Percentiles rank a stretch among this genome's conserved stretches.
Evolutionary conservation across 345 rosid species (phyloP).

Genomic region (Lumnitzera racemosa): DNA sequence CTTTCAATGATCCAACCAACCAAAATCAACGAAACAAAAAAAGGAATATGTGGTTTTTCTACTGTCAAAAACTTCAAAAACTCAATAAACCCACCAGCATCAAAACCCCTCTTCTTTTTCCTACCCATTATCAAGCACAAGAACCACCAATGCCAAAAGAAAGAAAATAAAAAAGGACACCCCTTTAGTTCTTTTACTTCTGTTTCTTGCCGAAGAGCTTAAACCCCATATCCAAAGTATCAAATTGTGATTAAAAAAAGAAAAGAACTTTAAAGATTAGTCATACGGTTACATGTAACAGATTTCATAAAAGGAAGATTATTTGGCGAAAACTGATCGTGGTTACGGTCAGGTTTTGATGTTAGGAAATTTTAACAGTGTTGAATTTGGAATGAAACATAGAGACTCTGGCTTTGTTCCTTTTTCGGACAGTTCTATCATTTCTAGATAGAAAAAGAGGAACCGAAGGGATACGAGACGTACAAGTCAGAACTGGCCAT

Average conservation of each 20-base stretch:
- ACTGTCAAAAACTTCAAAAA: conserved; percentile 42
- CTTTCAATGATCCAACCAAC: conserved; percentile 74
- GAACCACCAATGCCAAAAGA: background rate
- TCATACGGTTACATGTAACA: too few relatives aligned
- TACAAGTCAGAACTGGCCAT: conserved; percentile 4
- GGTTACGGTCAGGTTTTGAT: too few relatives aligned
- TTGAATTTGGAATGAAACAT: too few relatives aligned
- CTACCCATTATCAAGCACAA: conserved; percentile 28
- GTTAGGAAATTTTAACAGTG: too few relatives aligned
- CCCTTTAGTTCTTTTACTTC: background rate
- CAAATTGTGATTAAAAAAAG: too few relatives aligned
- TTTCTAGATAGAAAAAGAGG: background rate
- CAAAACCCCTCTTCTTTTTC: conserved; percentile 32
- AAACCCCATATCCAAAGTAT: background rate
- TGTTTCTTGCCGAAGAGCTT: background rate
- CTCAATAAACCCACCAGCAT: conserved; percentile 35
- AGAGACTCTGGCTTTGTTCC: too few relatives aligned
- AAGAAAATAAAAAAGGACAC: background rate
- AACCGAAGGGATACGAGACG: background rate
- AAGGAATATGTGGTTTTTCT: conserved; percentile 55
- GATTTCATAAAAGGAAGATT: too few relatives aligned
- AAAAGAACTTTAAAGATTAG: too few relatives aligned
- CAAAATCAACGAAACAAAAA: conserved; percentile 54
- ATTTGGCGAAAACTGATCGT: too few relatives aligned
- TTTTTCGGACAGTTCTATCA: too few relatives aligned